Conservation (phyloP, 352 stramenopile species). For the Phytophthora tubulina region DNA sequence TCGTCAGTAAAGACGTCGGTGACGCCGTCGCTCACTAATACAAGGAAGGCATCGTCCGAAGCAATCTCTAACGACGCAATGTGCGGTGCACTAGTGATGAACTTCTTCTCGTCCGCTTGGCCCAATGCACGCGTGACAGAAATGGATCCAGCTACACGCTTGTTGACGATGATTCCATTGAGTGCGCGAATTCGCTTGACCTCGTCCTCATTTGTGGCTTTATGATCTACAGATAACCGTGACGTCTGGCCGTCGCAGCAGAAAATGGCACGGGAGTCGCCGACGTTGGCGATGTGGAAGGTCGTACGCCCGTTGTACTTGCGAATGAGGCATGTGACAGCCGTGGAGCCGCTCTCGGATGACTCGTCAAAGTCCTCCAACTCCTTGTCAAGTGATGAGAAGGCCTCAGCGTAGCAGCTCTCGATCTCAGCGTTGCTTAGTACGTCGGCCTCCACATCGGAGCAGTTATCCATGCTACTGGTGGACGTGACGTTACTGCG, state of each 20-base stretch:
- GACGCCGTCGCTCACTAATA: constrained; percentile 83
- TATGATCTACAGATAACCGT: constrained; percentile 80
- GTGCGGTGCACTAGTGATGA: constrained; percentile 76
- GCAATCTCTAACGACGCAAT: constrained; percentile 66
- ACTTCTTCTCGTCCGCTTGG: constrained; percentile 86
- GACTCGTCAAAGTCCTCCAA: constrained; percentile 78
- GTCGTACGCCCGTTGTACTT: constrained; percentile 64
- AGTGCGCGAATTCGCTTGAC: constrained; percentile 74
- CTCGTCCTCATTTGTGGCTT: constrained; percentile 82
- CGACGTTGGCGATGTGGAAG: constrained; percentile 83
- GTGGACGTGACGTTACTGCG: constrained; percentile 60
- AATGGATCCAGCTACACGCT: constrained; percentile 77
- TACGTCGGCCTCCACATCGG: constrained; percentile 53
- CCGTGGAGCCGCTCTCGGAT: constrained; percentile 71
- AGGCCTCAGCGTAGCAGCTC: constrained; percentile 68
- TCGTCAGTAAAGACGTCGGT: constrained; percentile 81
- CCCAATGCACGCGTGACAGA: constrained; percentile 79
- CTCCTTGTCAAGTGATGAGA: constrained; percentile 68
- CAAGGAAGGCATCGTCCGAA: constrained; percentile 64
- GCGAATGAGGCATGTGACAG: constrained; percentile 79
- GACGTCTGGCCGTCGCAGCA: constrained; percentile 58
- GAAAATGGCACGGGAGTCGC: constrained; percentile 81
- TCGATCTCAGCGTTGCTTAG: constrained; percentile 71
- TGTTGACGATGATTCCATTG: constrained; percentile 88
- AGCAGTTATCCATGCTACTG: constrained; percentile 51